Percentiles rank a stretch among this genome's conserved stretches.
These are phyloP conservation scores for Phoma sp. DNA, from an alignment of 2,329 filamentous ascomycete species.

Conservation along the genomic window DNA sequence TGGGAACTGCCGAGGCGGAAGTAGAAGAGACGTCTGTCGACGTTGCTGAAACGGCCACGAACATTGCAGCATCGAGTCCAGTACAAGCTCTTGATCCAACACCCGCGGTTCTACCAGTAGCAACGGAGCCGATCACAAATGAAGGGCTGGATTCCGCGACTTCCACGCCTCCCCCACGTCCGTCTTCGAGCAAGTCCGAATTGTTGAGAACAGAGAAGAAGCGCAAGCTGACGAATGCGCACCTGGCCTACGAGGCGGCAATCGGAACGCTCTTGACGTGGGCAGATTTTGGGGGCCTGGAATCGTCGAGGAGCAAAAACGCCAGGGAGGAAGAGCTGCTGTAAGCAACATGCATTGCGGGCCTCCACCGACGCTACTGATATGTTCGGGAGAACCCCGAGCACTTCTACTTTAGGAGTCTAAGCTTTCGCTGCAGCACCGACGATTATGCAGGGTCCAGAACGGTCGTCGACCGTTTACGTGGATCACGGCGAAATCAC, in stretches of 20 bases:
- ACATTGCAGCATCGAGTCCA: neutral
- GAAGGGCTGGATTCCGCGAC: neutral
- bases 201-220: constrained; percentile 1
- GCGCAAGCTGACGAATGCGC: constrained; percentile 21
- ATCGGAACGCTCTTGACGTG: constrained; percentile 48
- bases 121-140: neutral
- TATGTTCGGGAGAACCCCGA: constrained; percentile 17
- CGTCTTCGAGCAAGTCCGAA: neutral
- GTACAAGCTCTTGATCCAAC: neutral
- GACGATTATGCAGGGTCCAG: constrained; percentile 17
- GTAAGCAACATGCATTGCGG: too few species aligned
- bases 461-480: constrained; percentile 1
- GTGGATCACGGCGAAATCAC: constrained; percentile 17
- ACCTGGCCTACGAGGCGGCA: constrained; percentile 41
- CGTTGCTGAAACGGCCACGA: neutral
- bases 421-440: constrained; percentile 8
- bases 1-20: neutral
- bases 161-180: neutral
- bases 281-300: constrained; percentile 53
- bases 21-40: neutral
- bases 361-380: neutral
- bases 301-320: constrained; percentile 43
- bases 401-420: neutral
- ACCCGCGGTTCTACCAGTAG: neutral
- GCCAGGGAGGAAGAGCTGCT: constrained; percentile 32